These are phyloP conservation scores for Neolentinus lepideus DNA, from an alignment of 1,284 basidiomycete species.

Conservation along the genomic window DNA sequence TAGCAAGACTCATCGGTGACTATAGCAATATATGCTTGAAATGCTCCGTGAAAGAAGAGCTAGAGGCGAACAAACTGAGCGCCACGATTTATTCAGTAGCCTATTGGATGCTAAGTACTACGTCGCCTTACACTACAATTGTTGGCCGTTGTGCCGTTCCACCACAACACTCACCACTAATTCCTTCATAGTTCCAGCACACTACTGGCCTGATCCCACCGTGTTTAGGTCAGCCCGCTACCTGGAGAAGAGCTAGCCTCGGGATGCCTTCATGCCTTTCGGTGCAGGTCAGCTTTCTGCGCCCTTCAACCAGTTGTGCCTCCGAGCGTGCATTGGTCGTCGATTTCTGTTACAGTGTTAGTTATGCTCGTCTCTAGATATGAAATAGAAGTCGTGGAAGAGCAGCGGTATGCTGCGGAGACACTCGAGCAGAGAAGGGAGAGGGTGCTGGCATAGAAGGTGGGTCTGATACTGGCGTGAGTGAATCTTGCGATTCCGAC, in stretches of 20 bases:
- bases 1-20: not conserved
- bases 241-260: slow-evolving; percentile 25
- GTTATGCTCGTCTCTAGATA: slow-evolving; percentile 13
- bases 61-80: slow-evolving; percentile 25
- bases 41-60: slow-evolving; percentile 36
- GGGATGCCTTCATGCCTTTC: slow-evolving; percentile 36
- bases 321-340: slow-evolving; percentile 43
- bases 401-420: slow-evolving; percentile 22
- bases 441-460: slow-evolving; percentile 15
- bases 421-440: slow-evolving; percentile 20
- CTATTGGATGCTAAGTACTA: slow-evolving; percentile 33
- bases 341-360: slow-evolving; percentile 37
- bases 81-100: slow-evolving; percentile 41
- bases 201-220: slow-evolving; percentile 32
- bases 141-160: not conserved
- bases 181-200: slow-evolving; percentile 21
- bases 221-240: slow-evolving; percentile 34
- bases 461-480: slow-evolving; percentile 18
- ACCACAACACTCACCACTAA: not conserved
- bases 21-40: slow-evolving; percentile 39
- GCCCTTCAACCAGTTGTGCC: not conserved
- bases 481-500: slow-evolving; percentile 2
- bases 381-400: slow-evolving; percentile 19
- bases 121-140: slow-evolving; percentile 17
- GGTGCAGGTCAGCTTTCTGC: slow-evolving; percentile 15